Base-by-base conservation (phyloP, 352 stramenopile species). In the Nothophytophthora sp. region DNA sequence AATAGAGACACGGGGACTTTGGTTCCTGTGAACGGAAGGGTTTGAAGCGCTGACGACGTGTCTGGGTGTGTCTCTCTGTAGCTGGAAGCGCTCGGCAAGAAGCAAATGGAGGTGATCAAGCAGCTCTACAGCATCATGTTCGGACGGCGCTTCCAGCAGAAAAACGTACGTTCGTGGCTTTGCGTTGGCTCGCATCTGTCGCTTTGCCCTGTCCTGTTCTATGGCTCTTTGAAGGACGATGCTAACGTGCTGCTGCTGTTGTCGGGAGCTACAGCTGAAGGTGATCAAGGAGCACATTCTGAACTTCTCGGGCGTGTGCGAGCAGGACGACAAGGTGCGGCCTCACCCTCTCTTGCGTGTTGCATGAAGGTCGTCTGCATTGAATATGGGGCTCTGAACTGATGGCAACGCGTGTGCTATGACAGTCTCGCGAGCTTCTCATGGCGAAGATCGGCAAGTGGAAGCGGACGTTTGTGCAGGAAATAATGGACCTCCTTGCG, bases 61-160 rank as follows among this genome's bases (percentile, higher is more conserved):
- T 38, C 5, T 37, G n/a, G 5, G n/a, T n/a, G n/a, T n/a, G 24
- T 25, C 34, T 28, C 38, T 19, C 10, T 30, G 23, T 30, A 92
- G 79, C 62, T 93, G 12, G 68, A 78, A 33, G 70, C 71, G 45
- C 68, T 90, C 37, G 62, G 64, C 39, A 93, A 93, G 65, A 87
- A 88, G 53, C 60, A 93, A 27, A 54, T 50, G 4, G 83, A 93
- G 39, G 76, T 76, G 51, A 60, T 88, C 53, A 90, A 88, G 55
- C 72, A 80, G 54, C 76, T 93, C n/a, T 93, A 93, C 61, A 76
- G 46, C 41, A 71, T 89, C 53, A 88, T 93, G 76, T 93, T 83
- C 52, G 60, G 64, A 16, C 78, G 83, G 24, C 83, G 83, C 19
- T 93, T 87, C 64, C 80, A 90, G 72, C 65, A 77, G 47, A 87